Percentiles rank a stretch among this genome's conserved stretches.
Evolutionary conservation across 768 basidiomycete species (phyloP).

Genomic region (Fomitopsis serialis): DNA sequence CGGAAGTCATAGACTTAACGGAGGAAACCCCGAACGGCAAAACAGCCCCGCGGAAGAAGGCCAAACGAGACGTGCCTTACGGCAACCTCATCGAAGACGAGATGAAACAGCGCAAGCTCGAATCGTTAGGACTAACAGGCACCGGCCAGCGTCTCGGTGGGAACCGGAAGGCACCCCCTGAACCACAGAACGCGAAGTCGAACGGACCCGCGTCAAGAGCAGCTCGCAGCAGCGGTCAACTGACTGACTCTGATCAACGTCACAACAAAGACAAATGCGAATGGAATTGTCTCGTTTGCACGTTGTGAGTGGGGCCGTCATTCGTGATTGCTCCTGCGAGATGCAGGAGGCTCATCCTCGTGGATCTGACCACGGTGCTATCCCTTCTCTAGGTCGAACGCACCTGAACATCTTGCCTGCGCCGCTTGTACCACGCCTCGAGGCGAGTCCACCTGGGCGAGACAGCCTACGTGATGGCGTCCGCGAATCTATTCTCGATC

Average conservation of each 20-base stretch:
- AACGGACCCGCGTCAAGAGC: background rate
- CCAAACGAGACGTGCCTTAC: slow-evolving; percentile 11
- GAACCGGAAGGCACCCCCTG: background rate
- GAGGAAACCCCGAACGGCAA: background rate
- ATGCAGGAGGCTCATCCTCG: background rate
- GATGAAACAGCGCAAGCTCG: slow-evolving; percentile 39
- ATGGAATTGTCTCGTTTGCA: slow-evolving; percentile 61
- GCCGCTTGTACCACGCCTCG: slow-evolving; percentile 53
- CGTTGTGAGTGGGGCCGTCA: slow-evolving; percentile 36
- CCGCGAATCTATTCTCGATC: background rate
- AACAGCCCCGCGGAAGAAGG: background rate
- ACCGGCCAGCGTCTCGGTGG: slow-evolving; percentile 13
- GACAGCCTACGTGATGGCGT: background rate
- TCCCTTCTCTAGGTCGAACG: slow-evolving; percentile 39
- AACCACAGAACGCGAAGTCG: no score
- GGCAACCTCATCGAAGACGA: slow-evolving; percentile 28
- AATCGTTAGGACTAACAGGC: slow-evolving; percentile 33
- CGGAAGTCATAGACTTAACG: background rate
- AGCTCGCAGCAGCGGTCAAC: background rate
- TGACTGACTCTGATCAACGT: background rate
- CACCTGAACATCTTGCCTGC: slow-evolving; percentile 51
- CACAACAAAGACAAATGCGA: background rate
- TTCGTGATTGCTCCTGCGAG: background rate
- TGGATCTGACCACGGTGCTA: background rate
- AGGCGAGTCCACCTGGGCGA: slow-evolving; percentile 30